Evolutionary conservation across 495 filamentous ascomycete species (phyloP).

Genomic region (Penicillium silybi): DNA sequence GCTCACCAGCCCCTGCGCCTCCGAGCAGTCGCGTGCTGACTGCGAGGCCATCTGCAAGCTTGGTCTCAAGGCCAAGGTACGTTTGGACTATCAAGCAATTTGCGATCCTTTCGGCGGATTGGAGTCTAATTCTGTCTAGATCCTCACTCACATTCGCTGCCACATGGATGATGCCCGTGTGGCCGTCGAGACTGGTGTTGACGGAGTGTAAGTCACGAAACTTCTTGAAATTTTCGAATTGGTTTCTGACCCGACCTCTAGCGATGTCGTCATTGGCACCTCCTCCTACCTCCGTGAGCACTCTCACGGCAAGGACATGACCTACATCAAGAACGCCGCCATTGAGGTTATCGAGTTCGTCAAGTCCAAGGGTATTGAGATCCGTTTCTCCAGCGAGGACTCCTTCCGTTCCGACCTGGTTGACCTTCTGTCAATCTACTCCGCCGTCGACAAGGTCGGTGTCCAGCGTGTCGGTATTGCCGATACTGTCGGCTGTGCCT

Average conservation of each 20-base stretch:
- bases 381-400: slow-evolving; percentile 74
- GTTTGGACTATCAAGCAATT: slow-evolving; percentile 9
- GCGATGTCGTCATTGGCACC: slow-evolving; percentile 91
- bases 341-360: slow-evolving; percentile 93
- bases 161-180: slow-evolving; percentile 90
- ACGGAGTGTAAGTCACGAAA: slow-evolving; percentile 53
- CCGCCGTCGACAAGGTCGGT: slow-evolving; percentile 73
- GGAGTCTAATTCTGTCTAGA: slow-evolving; percentile 40
- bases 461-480: slow-evolving; percentile 82
- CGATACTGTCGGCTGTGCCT: slow-evolving; percentile 77
- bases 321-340: slow-evolving; percentile 83
- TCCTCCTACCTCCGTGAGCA: slow-evolving; percentile 88
- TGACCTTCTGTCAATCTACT: slow-evolving; percentile 73
- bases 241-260: slow-evolving; percentile 25
- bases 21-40: slow-evolving; percentile 74
- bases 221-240: neutral
- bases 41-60: slow-evolving; percentile 91
- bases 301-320: slow-evolving; percentile 92
- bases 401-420: slow-evolving; percentile 81
- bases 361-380: slow-evolving; percentile 86
- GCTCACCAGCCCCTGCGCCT: slow-evolving; percentile 75
- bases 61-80: slow-evolving; percentile 72
- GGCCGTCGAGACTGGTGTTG: slow-evolving; percentile 82
- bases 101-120: neutral
- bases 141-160: slow-evolving; percentile 82